Base-by-base conservation (phyloP, 73 alveolate species). In the Stentor roeselii region DNA sequence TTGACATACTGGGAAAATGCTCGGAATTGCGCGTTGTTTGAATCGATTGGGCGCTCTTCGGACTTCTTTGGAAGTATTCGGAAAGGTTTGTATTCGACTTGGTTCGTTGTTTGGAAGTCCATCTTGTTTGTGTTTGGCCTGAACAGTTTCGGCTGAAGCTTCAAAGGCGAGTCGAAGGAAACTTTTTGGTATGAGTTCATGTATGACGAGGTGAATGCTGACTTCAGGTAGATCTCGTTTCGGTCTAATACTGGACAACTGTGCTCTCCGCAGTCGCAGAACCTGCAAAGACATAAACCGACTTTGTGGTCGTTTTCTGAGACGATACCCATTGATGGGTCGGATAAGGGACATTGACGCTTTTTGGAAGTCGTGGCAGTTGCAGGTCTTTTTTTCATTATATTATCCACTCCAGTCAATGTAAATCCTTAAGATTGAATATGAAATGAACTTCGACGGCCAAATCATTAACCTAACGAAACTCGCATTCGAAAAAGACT, bases 291-390 rank as follows among this genome's bases (percentile, higher is more conserved):
- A 67, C 80, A 67, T 27, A 67, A 34, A 67, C 80, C 80, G 34
- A 67, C 80, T 67, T 67, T 67, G 41, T 67, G 80, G 41, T 67
- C 80, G 34, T 67, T 67, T 67, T 67, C 80, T 27, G 80, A 67
- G 1, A 67, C 37, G 21, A 67, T 67, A 21, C 80, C 80, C 21
- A 67, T 34, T 30, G 80, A 67, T 30, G 80, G 80, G 37, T 67
- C 80, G n/a, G 50, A 30, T 27, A 67, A 40, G 34, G 80, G 80
- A 67, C 80, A 67, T 67, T 27, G 34, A 21, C 80, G 80, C 67
- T 50, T 50, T 50, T 50, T 50, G 67, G 30, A 11, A 50, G 6
- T 50, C 30, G 6, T 50, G 21, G 67, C 67, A 50, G 67, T 50
- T 11, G 21, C 67, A 11, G 67, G 67, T 50, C 67, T 50, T 50